phyloP scores from a whole-genome alignment of 2,329 filamentous ascomycete species.

The Diaporthe helianthi region DNA sequence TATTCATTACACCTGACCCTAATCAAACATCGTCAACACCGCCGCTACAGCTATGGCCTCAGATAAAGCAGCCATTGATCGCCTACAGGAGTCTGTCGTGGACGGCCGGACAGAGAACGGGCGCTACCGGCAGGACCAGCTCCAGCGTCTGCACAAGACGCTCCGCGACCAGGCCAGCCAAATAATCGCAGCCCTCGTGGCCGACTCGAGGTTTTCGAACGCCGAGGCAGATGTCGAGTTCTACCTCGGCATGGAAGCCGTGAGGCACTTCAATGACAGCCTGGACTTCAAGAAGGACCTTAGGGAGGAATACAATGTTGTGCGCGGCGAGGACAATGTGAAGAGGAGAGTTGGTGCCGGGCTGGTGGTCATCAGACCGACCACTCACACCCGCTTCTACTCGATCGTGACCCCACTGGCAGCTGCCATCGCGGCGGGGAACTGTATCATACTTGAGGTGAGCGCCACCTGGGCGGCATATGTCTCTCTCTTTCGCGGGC shows the following conservation, averaged over 20 bases:
- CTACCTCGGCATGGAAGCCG: constrained; percentile 41
- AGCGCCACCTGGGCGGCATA: background rate
- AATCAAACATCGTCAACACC: background rate
- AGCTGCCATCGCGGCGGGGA: constrained; percentile 47
- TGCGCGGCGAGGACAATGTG: constrained; percentile 38
- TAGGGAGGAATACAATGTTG: constrained; percentile 43
- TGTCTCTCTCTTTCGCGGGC: too few species aligned
- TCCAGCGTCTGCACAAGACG: constrained; percentile 45
- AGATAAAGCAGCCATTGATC: constrained; percentile 37
- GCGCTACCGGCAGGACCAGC: constrained; percentile 48
- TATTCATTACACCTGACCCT: background rate
- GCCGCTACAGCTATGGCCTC: constrained; percentile 30
- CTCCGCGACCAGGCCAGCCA: constrained; percentile 41
- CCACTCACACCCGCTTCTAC: constrained; percentile 43
- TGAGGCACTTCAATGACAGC: constrained; percentile 41
- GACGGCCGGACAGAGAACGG: constrained; percentile 49
- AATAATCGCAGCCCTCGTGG: constrained; percentile 43
- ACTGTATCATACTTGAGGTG: constrained; percentile 46
- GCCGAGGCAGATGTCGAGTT: constrained; percentile 46
- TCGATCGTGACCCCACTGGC: constrained; percentile 43
- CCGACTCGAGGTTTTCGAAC: constrained; percentile 41
- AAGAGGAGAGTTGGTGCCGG: constrained; percentile 39
- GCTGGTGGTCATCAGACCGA: constrained; percentile 44
- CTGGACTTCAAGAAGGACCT: constrained; percentile 41
- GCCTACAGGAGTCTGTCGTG: constrained; percentile 44